Conservation (phyloP, 768 basidiomycete species). For the Trametes cingulata region DNA sequence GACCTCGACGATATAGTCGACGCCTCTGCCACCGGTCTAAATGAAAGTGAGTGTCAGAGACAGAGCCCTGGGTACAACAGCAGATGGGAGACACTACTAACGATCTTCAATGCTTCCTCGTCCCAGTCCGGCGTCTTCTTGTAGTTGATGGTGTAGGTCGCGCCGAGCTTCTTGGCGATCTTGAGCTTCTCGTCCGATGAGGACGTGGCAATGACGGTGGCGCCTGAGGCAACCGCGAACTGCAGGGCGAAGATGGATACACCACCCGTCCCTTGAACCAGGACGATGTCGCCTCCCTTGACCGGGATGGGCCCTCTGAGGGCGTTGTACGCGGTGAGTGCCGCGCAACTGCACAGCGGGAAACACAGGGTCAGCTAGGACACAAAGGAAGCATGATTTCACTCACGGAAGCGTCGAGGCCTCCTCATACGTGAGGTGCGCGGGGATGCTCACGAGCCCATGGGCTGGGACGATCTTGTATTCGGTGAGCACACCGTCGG, state of each 20-base stretch:
- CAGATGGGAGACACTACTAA: constrained; percentile 31
- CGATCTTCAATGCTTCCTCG: constrained; percentile 47
- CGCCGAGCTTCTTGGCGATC: constrained; percentile 51
- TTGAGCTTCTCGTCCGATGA: constrained; percentile 66
- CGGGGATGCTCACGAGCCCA: constrained; percentile 51
- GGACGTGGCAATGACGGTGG: constrained; percentile 65
- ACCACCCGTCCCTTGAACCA: constrained; percentile 59
- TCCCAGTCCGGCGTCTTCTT: constrained; percentile 60
- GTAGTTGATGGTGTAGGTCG: constrained; percentile 64
- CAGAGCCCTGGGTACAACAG: background rate
- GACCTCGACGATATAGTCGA: constrained; percentile 49
- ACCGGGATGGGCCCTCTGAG: constrained; percentile 50
- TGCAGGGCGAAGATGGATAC: constrained; percentile 61
- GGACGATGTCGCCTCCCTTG: constrained; percentile 59
- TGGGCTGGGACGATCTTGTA: constrained; percentile 30
- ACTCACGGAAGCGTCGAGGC: constrained; percentile 63
- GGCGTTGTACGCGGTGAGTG: constrained; percentile 64
- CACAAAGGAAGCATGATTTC: background rate
- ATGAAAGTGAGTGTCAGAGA: background rate
- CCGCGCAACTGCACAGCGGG: constrained; percentile 48
- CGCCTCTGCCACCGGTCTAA: constrained; percentile 35
- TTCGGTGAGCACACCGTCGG: constrained; percentile 48
- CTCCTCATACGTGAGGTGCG: constrained; percentile 61
- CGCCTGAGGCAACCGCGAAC: constrained; percentile 62
- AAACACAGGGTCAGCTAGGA: background rate